Conservation (phyloP, 2,329 filamentous ascomycete genomes). For the Aspergillus fumigatus region DNA sequence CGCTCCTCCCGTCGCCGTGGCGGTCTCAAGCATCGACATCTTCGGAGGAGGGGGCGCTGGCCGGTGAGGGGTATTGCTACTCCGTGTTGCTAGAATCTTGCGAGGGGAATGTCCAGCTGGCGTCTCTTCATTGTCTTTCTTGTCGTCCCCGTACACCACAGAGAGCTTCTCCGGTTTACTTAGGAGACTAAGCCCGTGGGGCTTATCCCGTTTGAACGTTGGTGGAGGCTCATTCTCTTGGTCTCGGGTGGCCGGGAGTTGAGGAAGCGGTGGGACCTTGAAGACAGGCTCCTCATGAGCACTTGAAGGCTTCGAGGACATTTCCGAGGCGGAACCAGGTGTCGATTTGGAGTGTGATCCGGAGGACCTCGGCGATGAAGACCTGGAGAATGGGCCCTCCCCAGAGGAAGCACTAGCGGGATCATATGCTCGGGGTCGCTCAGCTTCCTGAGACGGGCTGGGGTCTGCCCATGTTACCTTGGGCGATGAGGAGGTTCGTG, state of each 20-base stretch:
- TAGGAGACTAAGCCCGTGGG: slow-evolving; percentile 49
- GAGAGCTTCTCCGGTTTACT: slow-evolving; percentile 56
- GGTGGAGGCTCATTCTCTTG: slow-evolving; percentile 80
- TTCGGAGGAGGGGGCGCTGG: slow-evolving; percentile 82
- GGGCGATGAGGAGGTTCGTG: slow-evolving; percentile 25
- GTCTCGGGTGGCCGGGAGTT: slow-evolving; percentile 62
- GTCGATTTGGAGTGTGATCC: slow-evolving; percentile 35
- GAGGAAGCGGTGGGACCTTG: slow-evolving; percentile 53
- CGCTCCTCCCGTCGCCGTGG: slow-evolving; percentile 76
- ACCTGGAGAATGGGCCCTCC: slow-evolving; percentile 30
- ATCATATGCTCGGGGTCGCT: slow-evolving; percentile 20
- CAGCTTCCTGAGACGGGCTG: slow-evolving; percentile 21
- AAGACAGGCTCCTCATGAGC: slow-evolving; percentile 52
- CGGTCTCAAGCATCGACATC: slow-evolving; percentile 93
- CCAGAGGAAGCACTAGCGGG: slow-evolving; percentile 14
- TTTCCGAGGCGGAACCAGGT: slow-evolving; percentile 39
- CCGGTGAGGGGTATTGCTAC: slow-evolving; percentile 69
- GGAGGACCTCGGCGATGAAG: slow-evolving; percentile 32
- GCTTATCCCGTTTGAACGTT: slow-evolving; percentile 61
- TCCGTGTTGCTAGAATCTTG: slow-evolving; percentile 49
- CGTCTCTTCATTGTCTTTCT: slow-evolving; percentile 39
- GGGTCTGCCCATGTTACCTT: slow-evolving; percentile 37
- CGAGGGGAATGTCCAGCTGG: slow-evolving; percentile 43
- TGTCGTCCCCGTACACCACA: slow-evolving; percentile 46
- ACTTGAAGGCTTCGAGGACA: slow-evolving; percentile 37